These are phyloP conservation scores for Penicillium psychrosexuale DNA, from an alignment of 2,329 filamentous ascomycete genomes.

Conservation along the genomic window DNA sequence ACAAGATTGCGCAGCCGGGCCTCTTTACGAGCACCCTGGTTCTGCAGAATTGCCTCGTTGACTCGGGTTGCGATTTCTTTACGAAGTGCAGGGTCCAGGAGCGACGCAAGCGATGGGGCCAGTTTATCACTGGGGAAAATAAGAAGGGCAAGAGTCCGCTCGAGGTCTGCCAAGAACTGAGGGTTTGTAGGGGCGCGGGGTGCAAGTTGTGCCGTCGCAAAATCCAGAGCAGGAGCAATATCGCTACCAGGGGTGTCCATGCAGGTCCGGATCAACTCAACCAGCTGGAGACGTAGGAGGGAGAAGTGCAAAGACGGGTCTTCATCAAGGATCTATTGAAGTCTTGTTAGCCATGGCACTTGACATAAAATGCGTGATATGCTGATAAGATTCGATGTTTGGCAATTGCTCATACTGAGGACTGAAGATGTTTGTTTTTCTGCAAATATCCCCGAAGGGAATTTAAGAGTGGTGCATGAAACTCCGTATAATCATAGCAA, in stretches of 20 bases:
- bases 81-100: slow-evolving; percentile 76
- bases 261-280: slow-evolving; percentile 84
- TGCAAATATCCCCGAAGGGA: slow-evolving; percentile 76
- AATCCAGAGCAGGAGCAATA: slow-evolving; percentile 75
- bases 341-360: slow-evolving; percentile 24
- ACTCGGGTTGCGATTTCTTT: slow-evolving; percentile 81
- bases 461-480: slow-evolving; percentile 99
- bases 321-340: slow-evolving; percentile 73
- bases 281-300: slow-evolving; percentile 81
- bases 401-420: slow-evolving; percentile 72
- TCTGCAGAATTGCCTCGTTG: slow-evolving; percentile 80
- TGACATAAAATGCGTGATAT: slow-evolving; percentile 11
- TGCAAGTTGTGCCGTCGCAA: slow-evolving; percentile 82
- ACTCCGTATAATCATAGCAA: slow-evolving; percentile 88
- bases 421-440: slow-evolving; percentile 76
- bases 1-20: slow-evolving; percentile 79
- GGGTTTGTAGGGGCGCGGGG: slow-evolving; percentile 79
- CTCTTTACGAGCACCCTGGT: slow-evolving; percentile 69
- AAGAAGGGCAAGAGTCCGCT: slow-evolving; percentile 87
- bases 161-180: slow-evolving; percentile 79
- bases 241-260: slow-evolving; percentile 65
- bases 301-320: slow-evolving; percentile 84
- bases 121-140: slow-evolving; percentile 82
- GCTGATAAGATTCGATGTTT: slow-evolving; percentile 13
- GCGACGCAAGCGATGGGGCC: slow-evolving; percentile 67